Base-by-base conservation (phyloP, 352 stramenopile genomes). In the Plasmopara muralis region DNA sequence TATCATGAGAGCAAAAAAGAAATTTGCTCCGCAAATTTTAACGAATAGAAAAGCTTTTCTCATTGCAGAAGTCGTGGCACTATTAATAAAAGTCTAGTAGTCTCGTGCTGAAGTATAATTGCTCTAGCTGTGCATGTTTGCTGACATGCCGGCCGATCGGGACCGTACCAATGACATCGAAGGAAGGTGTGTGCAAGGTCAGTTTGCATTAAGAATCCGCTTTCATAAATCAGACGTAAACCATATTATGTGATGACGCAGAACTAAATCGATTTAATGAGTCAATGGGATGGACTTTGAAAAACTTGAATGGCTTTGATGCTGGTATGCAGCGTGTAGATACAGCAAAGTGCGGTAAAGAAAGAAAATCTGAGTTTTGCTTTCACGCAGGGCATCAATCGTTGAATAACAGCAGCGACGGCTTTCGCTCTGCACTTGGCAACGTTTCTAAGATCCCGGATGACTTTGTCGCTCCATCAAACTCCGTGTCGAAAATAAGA, bases 281-380 rank as follows among this genome's bases (percentile, higher is more conserved):
- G 7, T 42, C 54, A 34, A 86, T 86, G 76, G 77, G 77, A 28
- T 89, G 73, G 75, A 62, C 59, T 1, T 83, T 87, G 43, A 71
- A 46, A 12, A 54, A 81, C 35, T 34, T 80, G 6, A 29, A 41
- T 12, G 9, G 6, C 20, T 46, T 47, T 3, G 29, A 53, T 25
- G 16, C 47, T 20, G 57, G 67, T 73, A 57, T 25, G 38, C 35
- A 13, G 47, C 39, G 4, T 30, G 12, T 44, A 16, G 39, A 43
- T 18, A 14, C 15, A 15, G 15, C 39, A 43, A 43, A 43, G 7
- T 25, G 20, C 20, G 20, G 20, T 25, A 25, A 25, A 25, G n/a
- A 43, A 33, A 10, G 7, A 51, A 46, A 35, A 31, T 16, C 28
- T 9, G 20, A 12, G 28, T 25, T 25, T 25, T 12, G 13, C 14